phyloP scores from a whole-genome alignment of 768 basidiomycete species.

The Lactifluus echinatus region DNA sequence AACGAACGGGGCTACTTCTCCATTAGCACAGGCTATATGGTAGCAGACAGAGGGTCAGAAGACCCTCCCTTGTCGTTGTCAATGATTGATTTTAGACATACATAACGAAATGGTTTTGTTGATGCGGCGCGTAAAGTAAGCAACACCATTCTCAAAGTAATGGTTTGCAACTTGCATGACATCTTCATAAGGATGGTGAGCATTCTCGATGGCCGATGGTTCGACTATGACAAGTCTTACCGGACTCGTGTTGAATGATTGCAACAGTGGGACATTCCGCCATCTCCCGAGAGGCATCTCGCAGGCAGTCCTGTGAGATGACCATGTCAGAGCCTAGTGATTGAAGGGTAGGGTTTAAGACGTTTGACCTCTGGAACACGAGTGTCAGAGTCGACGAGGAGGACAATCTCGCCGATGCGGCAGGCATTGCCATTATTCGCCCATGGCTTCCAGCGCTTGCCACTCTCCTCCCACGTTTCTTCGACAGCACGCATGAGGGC shows the following conservation, averaged over 20 bases:
- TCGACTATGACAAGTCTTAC: slow-evolving; percentile 19
- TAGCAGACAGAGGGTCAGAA: not conserved
- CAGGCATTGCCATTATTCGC: slow-evolving; percentile 34
- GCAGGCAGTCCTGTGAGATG: slow-evolving; percentile 36
- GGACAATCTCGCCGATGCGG: slow-evolving; percentile 38
- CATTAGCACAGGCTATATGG: slow-evolving; percentile 32
- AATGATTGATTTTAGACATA: slow-evolving; percentile 11
- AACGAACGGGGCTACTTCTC: slow-evolving; percentile 38
- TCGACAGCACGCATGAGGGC: slow-evolving; percentile 45
- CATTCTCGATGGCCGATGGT: slow-evolving; percentile 23
- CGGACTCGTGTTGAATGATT: slow-evolving; percentile 45
- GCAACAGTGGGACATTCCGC: slow-evolving; percentile 39
- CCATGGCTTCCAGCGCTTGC: slow-evolving; percentile 26
- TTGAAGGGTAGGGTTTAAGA: not conserved
- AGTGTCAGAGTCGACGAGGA: slow-evolving; percentile 45
- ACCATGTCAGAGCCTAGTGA: slow-evolving; percentile 3
- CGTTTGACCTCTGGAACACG: slow-evolving; percentile 34
- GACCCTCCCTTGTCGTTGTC: too few relatives aligned
- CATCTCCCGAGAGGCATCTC: slow-evolving; percentile 45
- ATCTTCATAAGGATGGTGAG: slow-evolving; percentile 25
- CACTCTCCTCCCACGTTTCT: slow-evolving; percentile 37
- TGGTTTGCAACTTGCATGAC: slow-evolving; percentile 51
- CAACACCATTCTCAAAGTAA: slow-evolving; percentile 42
- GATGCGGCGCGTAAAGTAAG: slow-evolving; percentile 43
- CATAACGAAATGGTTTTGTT: slow-evolving; percentile 36